These are phyloP conservation scores for Metschnikowia kunwiensis DNA, from an alignment of 805 yeast species.

Conservation along the genomic window DNA sequence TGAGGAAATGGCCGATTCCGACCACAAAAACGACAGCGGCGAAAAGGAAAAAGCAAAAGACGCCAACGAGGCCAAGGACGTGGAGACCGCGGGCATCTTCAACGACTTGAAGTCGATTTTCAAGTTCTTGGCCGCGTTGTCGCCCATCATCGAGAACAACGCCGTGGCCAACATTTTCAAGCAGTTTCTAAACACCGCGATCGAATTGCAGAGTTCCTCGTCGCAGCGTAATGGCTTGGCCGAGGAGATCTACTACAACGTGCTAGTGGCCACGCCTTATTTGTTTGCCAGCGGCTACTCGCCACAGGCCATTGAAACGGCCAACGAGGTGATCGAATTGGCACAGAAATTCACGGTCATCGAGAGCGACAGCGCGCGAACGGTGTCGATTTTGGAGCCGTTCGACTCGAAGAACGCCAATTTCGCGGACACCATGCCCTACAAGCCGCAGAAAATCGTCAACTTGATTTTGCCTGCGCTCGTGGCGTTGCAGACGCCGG, in stretches of 20 bases:
- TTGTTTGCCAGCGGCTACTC: slow-evolving; percentile 44
- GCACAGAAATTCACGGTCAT: slow-evolving; percentile 41
- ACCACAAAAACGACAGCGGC: slow-evolving; percentile 6
- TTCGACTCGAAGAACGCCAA: slow-evolving; percentile 33
- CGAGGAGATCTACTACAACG: slow-evolving; percentile 63
- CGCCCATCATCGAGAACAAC: slow-evolving; percentile 56
- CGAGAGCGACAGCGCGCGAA: slow-evolving; percentile 18
- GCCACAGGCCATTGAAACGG: slow-evolving; percentile 27
- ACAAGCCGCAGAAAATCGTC: slow-evolving; percentile 48
- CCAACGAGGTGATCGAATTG: slow-evolving; percentile 45
- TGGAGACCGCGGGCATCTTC: slow-evolving; percentile 55
- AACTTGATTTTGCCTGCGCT: slow-evolving; percentile 52
- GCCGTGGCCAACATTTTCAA: slow-evolving; percentile 42
- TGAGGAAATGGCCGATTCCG: slow-evolving; percentile 14
- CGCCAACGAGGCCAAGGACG: slow-evolving; percentile 5
- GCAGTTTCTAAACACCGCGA: slow-evolving; percentile 53
- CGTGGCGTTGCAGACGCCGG: slow-evolving; percentile 28
- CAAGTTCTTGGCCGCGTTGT: slow-evolving; percentile 65
- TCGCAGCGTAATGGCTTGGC: slow-evolving; percentile 53
- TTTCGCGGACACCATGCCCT: slow-evolving; percentile 40
- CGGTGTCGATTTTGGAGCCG: slow-evolving; percentile 32
- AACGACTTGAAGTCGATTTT: slow-evolving; percentile 66
- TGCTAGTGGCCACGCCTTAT: slow-evolving; percentile 64
- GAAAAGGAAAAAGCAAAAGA: not conserved
- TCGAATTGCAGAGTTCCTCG: slow-evolving; percentile 48